Percentiles rank a stretch among this genome's conserved stretches.
Evolutionary conservation across 225 moss, liverwort and hornwort genomes (phyloP).

Genomic region (Marchantia polymorpha): DNA sequence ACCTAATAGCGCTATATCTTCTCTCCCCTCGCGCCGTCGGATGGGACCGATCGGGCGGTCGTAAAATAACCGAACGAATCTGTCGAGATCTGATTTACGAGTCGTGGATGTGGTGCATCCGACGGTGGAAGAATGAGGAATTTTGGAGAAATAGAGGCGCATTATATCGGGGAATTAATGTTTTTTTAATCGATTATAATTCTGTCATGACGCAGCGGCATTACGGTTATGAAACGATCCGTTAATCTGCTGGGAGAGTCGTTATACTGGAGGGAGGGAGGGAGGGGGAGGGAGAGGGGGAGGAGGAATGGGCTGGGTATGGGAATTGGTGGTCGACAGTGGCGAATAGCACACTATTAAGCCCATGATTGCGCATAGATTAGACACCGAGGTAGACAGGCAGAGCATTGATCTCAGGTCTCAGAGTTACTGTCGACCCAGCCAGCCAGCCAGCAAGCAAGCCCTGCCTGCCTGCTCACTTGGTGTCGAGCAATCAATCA

Average conservation of each 20-base stretch:
- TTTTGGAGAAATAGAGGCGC: not conserved
- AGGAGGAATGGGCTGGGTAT: not conserved
- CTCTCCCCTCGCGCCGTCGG: not conserved
- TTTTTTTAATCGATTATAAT: conserved; percentile 10
- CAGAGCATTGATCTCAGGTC: not conserved
- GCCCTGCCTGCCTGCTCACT: not conserved
- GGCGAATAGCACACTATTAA: conserved; percentile 8
- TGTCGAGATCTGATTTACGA: not conserved
- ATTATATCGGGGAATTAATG: not conserved
- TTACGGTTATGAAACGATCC: conserved; percentile 21
- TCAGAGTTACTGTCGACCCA: not conserved
- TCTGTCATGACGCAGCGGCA: conserved; percentile 8
- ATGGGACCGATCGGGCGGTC: not conserved
- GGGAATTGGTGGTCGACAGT: not conserved
- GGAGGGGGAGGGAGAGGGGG: too few relatives aligned
- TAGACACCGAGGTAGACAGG: not conserved
- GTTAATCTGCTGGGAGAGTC: conserved; percentile 21
- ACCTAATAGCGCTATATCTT: not conserved
- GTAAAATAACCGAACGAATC: too few relatives aligned
- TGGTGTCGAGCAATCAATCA: not conserved
- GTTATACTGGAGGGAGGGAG: not conserved
- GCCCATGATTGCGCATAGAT: not conserved
- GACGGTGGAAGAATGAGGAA: not conserved
- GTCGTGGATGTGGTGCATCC: not conserved
- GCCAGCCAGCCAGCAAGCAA: too few relatives aligned